phyloP scores from a whole-genome alignment of 352 stramenopile species.

The Globisporangium radiosum region DNA sequence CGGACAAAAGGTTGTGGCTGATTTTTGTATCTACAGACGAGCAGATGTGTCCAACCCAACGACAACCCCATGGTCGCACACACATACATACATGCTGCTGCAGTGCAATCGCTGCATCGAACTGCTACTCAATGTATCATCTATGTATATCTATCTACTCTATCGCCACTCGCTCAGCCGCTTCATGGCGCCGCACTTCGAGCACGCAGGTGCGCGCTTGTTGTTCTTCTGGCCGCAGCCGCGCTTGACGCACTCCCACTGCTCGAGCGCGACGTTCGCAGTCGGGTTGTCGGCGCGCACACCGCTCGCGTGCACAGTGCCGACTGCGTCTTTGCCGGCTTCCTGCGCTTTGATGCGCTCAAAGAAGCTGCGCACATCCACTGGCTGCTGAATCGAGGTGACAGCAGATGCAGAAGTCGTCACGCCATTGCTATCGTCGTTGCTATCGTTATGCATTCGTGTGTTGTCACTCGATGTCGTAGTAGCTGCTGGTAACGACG shows the following conservation, averaged over 20 bases:
- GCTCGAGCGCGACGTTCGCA: conserved; percentile 25
- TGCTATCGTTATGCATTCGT: not conserved
- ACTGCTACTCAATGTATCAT: too few relatives aligned
- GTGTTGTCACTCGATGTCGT: not conserved
- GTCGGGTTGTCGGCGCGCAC: conserved; percentile 20
- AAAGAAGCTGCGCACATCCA: conserved; percentile 54
- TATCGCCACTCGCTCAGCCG: conserved; percentile 71
- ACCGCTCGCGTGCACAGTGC: conserved; percentile 53
- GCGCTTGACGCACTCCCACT: conserved; percentile 67
- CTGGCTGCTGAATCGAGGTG: not conserved
- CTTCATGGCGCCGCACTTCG: conserved; percentile 76
- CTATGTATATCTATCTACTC: not conserved
- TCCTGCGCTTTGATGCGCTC: conserved; percentile 57
- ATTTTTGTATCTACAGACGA: too few relatives aligned
- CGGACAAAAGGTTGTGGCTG: not conserved
- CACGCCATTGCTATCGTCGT: not conserved
- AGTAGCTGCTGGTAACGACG: too few relatives aligned
- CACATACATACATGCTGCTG: too few relatives aligned
- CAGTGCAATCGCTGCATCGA: too few relatives aligned
- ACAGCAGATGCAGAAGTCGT: not conserved
- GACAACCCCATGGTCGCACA: too few relatives aligned
- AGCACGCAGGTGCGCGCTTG: conserved; percentile 53
- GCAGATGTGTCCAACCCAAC: too few relatives aligned
- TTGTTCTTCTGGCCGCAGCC: conserved; percentile 63
- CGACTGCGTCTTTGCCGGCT: conserved; percentile 42